Base-by-base conservation (phyloP, 345 rosid species). In the Cardamine occulta region DNA sequence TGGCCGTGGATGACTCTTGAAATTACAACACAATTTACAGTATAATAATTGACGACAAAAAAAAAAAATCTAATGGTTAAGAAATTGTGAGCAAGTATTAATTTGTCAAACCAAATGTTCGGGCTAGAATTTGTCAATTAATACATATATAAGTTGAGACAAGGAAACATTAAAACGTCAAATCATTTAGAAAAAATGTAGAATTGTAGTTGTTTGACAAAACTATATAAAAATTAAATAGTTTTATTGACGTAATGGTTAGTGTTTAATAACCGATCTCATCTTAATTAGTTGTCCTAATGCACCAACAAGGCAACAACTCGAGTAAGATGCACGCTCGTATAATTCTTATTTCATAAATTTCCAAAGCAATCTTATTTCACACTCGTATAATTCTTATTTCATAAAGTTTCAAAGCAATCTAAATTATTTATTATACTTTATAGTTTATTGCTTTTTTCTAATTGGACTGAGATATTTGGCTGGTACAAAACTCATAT, bases 261-360 rank as follows among this genome's bases (percentile, higher is more conserved):
- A 68, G 37, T 75, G 53, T 58, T 60, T 29, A 42, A 29, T 21
- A 19, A 15, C 53, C 47, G 4, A 70, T 24, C 23, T 62, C 37
- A 37, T 66, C 73, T 70, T 63, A 8, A 48, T 65, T 72, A 26
- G 77, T 64, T 78, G 76, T 49, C 77, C 73, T 63, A 76, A 65
- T 57, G 4, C 77, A 78, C 63, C 47, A 63, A 14, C 63, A 47
- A 31, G 66, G 68, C 37, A 56, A 26, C 73, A 47, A 31, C 26
- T 53, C 17, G 11, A 52, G 18, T 39, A 32, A 51, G 29, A 63
- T 52, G 53, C 19, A 35, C 13, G 31, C 21, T 19, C 21, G 52
- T 14, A 5, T 39, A 51, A 26, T 60, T 24, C 34, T 18, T 18
- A 8, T 47, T 24, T 9, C 18, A 3, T 34, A 67, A 35, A 5